Base-by-base conservation (phyloP, 1,284 basidiomycete genomes). In the Macrocystidia cucumis region DNA sequence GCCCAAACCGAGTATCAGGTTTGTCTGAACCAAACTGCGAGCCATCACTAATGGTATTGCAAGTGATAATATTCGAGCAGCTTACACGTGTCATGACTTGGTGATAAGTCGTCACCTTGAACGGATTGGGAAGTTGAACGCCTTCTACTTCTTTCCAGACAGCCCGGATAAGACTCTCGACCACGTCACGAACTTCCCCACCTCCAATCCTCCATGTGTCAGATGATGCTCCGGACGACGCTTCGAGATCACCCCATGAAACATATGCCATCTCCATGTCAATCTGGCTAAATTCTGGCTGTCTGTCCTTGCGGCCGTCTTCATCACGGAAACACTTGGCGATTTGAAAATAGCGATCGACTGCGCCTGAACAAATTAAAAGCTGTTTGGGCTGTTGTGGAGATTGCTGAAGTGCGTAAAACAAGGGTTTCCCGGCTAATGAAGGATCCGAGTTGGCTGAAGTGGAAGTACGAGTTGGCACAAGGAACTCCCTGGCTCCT, bases 241-340 rank as follows among this genome's bases (percentile, higher is more conserved):
- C 29, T 35, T 48, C 42, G 19, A 34, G 40, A 35, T 55, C 45
- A 16, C 77, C 75, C 74, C 92, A 96, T 13, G 83, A 82, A 17
- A 96, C 83, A 59, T 89, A 97, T 2, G 86, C 90, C 88, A 97
- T 93, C 63, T 97, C 93, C 44, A 97, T 60, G 76, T 97, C 93
- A 44, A 97, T 71, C 62, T 97, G 92, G 13, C 93, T 97, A 59
- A 97, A 97, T 59, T 97, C 93, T 0, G 93, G 91, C 54, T 97
- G 93, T 19, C 92, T 74, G 59, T 97, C 92, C 58, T 87, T 91
- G 39, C 92, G 72, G 2, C 91, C 90, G 52, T 91, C 91, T 57
- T 97, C 93, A 57, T 97, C 92, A 26, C 93, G 76, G 69, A 97
- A 97, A 60, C 92, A 97, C 46, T 78, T 78, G 9, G 93, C 93